Conservation (phyloP, 768 basidiomycete species). For the Suillus cothurnatus region DNA sequence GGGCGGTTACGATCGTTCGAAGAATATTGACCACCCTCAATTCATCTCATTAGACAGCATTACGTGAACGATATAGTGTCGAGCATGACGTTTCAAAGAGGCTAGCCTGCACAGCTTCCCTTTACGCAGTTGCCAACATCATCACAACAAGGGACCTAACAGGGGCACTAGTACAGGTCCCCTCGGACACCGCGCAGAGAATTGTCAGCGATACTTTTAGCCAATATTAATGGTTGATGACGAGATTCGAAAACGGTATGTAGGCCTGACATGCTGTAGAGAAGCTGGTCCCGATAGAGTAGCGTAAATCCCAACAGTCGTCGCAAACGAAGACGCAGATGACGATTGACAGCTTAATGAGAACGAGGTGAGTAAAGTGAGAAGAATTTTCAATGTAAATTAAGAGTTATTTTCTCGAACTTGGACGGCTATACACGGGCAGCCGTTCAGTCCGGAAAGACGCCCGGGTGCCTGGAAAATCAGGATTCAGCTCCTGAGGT, state of each 20-base stretch:
- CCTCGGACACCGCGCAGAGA: conserved; percentile 37
- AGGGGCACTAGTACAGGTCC: conserved; percentile 27
- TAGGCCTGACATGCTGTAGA: conserved; percentile 23
- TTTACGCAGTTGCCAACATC: conserved; percentile 24
- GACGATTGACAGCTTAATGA: not conserved
- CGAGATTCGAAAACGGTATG: conserved; percentile 16
- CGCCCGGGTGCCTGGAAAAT: not conserved
- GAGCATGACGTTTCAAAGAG: conserved; percentile 6
- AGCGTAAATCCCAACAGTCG: conserved; percentile 7
- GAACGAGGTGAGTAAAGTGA: not conserved
- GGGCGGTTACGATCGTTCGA: not conserved
- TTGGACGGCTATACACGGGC: not conserved
- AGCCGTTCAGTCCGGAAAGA: not conserved
- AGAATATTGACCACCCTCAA: not conserved
- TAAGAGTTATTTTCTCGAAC: not conserved
- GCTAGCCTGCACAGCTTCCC: conserved; percentile 22
- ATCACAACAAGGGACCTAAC: conserved; percentile 20
- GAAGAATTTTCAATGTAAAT: not conserved
- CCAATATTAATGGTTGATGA: conserved; percentile 8
- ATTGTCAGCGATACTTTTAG: conserved; percentile 8
- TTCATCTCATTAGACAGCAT: conserved; percentile 1
- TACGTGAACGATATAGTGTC: conserved; percentile 3
- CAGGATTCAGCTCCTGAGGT: not conserved
- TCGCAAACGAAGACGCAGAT: not conserved
- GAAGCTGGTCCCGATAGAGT: conserved; percentile 11